Conservation (phyloP, 768 basidiomycete species). For the Cystobasidium tubakii region DNA sequence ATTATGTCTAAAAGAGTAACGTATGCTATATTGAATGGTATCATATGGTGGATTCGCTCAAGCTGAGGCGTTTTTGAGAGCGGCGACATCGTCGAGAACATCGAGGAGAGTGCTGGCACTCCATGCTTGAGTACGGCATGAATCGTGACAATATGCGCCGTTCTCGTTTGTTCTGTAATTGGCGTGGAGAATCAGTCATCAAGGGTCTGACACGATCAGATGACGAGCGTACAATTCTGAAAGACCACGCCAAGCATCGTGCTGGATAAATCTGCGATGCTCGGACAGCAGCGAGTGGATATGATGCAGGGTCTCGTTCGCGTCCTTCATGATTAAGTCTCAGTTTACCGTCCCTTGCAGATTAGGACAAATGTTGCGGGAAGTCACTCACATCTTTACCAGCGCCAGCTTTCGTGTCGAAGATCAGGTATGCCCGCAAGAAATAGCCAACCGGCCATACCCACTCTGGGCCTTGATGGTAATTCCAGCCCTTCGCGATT, state of each 20-base stretch:
- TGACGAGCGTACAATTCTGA: slow-evolving; percentile 59
- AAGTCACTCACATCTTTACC: slow-evolving; percentile 62
- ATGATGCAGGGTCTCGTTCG: slow-evolving; percentile 67
- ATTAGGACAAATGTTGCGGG: background rate
- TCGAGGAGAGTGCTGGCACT: slow-evolving; percentile 81
- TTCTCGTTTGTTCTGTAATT: slow-evolving; percentile 63
- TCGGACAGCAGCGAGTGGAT: slow-evolving; percentile 67
- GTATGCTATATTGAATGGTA: background rate
- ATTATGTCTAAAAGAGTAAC: background rate
- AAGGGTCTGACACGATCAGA: background rate
- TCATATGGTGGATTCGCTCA: background rate
- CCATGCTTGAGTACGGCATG: slow-evolving; percentile 94
- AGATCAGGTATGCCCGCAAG: slow-evolving; percentile 82
- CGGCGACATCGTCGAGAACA: slow-evolving; percentile 25
- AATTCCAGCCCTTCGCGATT: slow-evolving; percentile 89
- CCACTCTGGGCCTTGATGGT: slow-evolving; percentile 55
- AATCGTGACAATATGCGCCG: slow-evolving; percentile 75
- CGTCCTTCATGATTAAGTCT: slow-evolving; percentile 55
- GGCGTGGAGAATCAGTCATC: background rate
- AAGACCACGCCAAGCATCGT: slow-evolving; percentile 83
- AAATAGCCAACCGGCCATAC: slow-evolving; percentile 64
- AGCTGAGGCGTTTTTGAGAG: background rate
- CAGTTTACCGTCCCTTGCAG: too few species aligned
- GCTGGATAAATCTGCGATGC: slow-evolving; percentile 66
- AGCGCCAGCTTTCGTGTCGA: slow-evolving; percentile 65